Percentiles rank a stretch among this genome's conserved stretches.
phyloP scores from a whole-genome alignment of 345 rosid species.

The Aquilaria sinensis region DNA sequence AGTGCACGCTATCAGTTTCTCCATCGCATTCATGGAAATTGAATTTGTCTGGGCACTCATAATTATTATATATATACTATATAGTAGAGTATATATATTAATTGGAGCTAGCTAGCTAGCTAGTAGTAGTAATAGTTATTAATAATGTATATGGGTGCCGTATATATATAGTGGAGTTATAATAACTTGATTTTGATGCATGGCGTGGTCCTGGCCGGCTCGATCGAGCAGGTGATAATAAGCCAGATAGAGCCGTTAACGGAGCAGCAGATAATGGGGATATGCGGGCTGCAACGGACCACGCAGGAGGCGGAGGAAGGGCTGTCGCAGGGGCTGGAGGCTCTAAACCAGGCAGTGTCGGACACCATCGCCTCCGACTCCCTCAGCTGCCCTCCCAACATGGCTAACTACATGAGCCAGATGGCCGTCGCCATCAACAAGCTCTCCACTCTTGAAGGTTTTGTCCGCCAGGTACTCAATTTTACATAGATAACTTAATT shows the following conservation, averaged over 20 bases:
- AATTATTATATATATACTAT: no score
- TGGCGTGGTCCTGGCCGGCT: no score
- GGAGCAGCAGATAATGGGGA: constrained; percentile 85
- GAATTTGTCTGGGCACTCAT: no score
- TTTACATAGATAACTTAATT: neutral
- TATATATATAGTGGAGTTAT: no score
- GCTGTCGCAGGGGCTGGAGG: constrained; percentile 81
- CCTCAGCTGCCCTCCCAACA: constrained; percentile 64
- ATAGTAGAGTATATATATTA: no score
- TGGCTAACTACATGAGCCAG: constrained; percentile 92
- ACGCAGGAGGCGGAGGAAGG: constrained; percentile 93
- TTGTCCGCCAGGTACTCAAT: constrained; percentile 77
- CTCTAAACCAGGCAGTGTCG: constrained; percentile 74
- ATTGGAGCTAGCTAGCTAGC: no score
- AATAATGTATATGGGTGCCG: no score
- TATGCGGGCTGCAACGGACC: constrained; percentile 84
- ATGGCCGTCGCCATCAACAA: constrained; percentile 96
- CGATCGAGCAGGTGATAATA: constrained; percentile 42
- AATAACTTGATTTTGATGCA: no score
- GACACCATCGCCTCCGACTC: constrained; percentile 86
- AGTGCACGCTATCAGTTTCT: no score
- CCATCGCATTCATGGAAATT: no score
- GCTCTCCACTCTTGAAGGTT: constrained; percentile 82
- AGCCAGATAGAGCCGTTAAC: constrained; percentile 77
- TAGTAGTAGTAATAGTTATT: no score